Conservation (phyloP, 1,284 basidiomycete genomes). For the Ceratobasidium sp. region DNA sequence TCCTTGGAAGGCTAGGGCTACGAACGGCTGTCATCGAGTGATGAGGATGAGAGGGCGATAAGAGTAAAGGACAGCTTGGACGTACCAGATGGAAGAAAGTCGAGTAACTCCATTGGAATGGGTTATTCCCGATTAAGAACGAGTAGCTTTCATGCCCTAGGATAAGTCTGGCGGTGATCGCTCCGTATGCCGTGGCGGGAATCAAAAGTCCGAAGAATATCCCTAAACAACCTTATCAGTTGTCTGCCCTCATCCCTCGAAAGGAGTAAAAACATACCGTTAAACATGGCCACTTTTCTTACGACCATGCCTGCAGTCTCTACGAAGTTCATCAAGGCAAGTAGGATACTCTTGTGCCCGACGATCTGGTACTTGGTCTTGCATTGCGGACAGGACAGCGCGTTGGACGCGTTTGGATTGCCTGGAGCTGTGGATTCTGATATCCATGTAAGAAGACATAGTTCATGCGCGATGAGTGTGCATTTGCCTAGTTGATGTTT, state of each 20-base stretch:
- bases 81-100: constrained; percentile 30
- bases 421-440: constrained; percentile 36
- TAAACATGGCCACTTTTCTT: constrained; percentile 35
- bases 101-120: constrained; percentile 31
- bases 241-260: not conserved
- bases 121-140: constrained; percentile 35
- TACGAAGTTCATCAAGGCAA: constrained; percentile 22
- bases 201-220: constrained; percentile 34
- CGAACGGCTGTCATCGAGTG: constrained; percentile 31
- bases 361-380: constrained; percentile 35
- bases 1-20: constrained; percentile 35
- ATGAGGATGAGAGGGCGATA: not conserved
- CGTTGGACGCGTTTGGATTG: constrained; percentile 19
- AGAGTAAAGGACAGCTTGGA: not conserved
- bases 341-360: constrained; percentile 4
- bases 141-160: constrained; percentile 34
- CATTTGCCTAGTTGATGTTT: constrained; percentile 19
- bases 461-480: constrained; percentile 26
- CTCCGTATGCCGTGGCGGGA: constrained; percentile 34
- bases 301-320: constrained; percentile 23
- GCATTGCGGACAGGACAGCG: constrained; percentile 29
- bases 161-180: constrained; percentile 20
- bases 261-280: not conserved
- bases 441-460: constrained; percentile 37
- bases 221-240: constrained; percentile 5